These are phyloP conservation scores for Cyclotella kingstonii DNA, from an alignment of 108 stramenopile genomes.

Conservation along the genomic window DNA sequence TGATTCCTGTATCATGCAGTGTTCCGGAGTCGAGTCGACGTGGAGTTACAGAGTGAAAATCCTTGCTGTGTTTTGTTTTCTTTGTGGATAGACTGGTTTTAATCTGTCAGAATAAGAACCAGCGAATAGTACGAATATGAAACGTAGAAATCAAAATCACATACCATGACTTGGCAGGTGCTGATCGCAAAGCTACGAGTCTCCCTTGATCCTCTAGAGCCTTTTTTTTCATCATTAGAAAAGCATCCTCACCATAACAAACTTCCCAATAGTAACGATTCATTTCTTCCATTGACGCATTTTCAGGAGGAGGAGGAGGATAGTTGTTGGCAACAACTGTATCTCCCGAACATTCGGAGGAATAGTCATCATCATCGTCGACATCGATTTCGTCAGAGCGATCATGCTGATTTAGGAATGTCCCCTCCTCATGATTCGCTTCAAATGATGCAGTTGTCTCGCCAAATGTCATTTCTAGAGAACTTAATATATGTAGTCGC, in stretches of 20 bases:
- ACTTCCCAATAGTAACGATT: conserved; percentile 46
- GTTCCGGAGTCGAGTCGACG: conserved; percentile 18
- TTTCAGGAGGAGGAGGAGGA: conserved; percentile 20
- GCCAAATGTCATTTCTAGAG: no score
- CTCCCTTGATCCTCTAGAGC: neutral
- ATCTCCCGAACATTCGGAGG: conserved; percentile 31
- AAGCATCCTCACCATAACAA: conserved; percentile 35
- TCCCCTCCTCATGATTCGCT: no score
- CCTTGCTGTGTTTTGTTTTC: conserved; percentile 9
- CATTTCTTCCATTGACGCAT: conserved; percentile 35
- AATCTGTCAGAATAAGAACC: neutral
- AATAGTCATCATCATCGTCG: conserved; percentile 21
- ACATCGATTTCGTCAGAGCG: no score
- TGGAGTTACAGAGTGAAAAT: conserved; percentile 32
- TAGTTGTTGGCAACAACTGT: conserved; percentile 26
- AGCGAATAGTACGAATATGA: neutral
- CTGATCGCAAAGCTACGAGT: conserved; percentile 4
- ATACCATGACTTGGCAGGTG: conserved; percentile 42
- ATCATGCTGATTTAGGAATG: no score
- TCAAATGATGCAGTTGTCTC: no score
- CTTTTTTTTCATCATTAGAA: neutral
- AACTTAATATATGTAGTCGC: no score
- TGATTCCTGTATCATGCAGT: conserved; percentile 1
- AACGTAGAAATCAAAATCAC: neutral
- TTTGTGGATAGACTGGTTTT: conserved; percentile 43